Conservation (phyloP, 768 basidiomycete species). For the Kwoniella mangroviensis region DNA sequence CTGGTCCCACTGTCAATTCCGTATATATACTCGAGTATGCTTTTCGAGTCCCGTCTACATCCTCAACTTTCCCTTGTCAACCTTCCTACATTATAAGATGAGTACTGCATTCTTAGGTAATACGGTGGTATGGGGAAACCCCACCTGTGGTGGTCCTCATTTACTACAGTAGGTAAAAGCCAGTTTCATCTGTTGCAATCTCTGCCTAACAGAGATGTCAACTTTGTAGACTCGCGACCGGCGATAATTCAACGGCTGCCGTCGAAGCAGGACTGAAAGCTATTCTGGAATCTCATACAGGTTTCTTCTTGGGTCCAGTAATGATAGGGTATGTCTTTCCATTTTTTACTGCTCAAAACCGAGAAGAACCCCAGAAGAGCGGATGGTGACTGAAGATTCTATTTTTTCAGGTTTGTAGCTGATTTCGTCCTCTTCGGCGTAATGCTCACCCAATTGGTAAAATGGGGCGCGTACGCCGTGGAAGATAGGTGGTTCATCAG, state of each 20-base stretch:
- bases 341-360: too few species aligned
- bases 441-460: background rate
- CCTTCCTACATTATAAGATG: background rate
- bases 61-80: too few species aligned
- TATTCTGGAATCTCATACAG: background rate
- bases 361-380: too few species aligned
- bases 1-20: too few species aligned
- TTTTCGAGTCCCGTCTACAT: too few species aligned
- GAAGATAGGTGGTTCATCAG: conserved; percentile 20
- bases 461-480: conserved; percentile 6
- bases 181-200: too few species aligned
- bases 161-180: background rate
- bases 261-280: conserved; percentile 1
- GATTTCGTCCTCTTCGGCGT: conserved; percentile 15
- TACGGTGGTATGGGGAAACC: background rate
- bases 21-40: too few species aligned
- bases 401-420: conserved; percentile 1
- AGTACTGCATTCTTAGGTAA: background rate
- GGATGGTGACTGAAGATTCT: background rate
- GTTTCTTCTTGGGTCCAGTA: conserved; percentile 8
- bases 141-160: background rate
- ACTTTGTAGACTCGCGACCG: conserved; percentile 1
- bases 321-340: conserved; percentile 12
- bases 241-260: background rate
- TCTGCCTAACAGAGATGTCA: background rate